Evolutionary conservation across 495 filamentous ascomycete species (phyloP).

Genomic region (Hypoxylon lenormandii): DNA sequence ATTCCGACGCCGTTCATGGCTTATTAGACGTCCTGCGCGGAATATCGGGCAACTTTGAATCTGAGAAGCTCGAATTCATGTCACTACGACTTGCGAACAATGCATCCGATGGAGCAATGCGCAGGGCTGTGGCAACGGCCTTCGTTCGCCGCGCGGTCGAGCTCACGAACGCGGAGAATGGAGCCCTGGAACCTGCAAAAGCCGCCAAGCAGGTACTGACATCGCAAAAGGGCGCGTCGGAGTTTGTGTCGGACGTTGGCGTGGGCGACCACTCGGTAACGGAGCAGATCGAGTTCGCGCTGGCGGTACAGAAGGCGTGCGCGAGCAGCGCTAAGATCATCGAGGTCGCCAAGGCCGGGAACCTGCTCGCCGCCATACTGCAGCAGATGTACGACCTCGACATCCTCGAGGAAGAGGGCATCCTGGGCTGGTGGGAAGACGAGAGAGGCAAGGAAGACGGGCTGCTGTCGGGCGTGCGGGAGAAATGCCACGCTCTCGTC

Average conservation of each 20-base stretch:
- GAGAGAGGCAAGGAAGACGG: slow-evolving; percentile 70
- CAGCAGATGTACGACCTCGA: slow-evolving; percentile 87
- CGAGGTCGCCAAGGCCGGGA: slow-evolving; percentile 63
- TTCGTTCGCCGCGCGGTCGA: slow-evolving; percentile 84
- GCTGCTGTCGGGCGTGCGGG: slow-evolving; percentile 75
- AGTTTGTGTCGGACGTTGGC: slow-evolving; percentile 66
- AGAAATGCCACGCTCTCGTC: slow-evolving; percentile 79
- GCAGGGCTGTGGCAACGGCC: slow-evolving; percentile 83
- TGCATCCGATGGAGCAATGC: slow-evolving; percentile 86
- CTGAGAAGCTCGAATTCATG: slow-evolving; percentile 89
- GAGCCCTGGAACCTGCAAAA: slow-evolving; percentile 66
- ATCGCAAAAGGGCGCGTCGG: slow-evolving; percentile 58
- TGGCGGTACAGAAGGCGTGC: slow-evolving; percentile 84
- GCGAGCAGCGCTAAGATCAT: slow-evolving; percentile 67
- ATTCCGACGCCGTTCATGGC: slow-evolving; percentile 85
- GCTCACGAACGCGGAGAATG: slow-evolving; percentile 70
- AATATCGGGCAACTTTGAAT: slow-evolving; percentile 77
- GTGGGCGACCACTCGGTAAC: slow-evolving; percentile 61
- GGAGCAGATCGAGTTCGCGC: slow-evolving; percentile 82
- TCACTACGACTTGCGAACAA: slow-evolving; percentile 88
- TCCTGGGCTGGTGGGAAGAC: slow-evolving; percentile 89
- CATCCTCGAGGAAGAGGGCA: slow-evolving; percentile 87
- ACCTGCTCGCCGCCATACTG: slow-evolving; percentile 76
- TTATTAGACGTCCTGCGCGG: slow-evolving; percentile 80
- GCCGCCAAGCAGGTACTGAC: slow-evolving; percentile 72